Evolutionary conservation across 1,139 yeast species (phyloP).

Genomic region (Tardiomyces digboiensis): DNA sequence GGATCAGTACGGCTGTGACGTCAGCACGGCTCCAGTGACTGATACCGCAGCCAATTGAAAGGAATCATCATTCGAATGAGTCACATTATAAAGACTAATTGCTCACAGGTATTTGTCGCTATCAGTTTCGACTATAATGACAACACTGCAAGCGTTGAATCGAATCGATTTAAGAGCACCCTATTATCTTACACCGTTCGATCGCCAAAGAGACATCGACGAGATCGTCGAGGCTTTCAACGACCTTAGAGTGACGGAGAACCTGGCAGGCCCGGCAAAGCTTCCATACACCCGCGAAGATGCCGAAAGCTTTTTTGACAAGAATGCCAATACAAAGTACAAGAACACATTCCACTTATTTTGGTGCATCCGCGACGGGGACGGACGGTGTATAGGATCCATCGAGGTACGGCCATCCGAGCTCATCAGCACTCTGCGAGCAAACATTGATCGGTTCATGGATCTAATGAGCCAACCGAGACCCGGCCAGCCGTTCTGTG

Average conservation of each 20-base stretch:
- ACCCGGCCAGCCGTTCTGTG: neutral
- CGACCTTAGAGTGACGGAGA: neutral
- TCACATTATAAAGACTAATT: too few relatives aligned
- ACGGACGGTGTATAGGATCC: neutral
- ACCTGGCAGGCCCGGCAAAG: neutral
- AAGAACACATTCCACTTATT: neutral
- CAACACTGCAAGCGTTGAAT: neutral
- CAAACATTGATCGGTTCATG: neutral
- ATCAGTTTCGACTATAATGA: too few relatives aligned
- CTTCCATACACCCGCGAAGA: neutral
- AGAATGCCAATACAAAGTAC: neutral
- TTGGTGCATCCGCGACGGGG: conserved; percentile 1
- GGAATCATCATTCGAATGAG: too few relatives aligned
- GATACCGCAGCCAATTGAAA: too few relatives aligned
- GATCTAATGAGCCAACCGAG: neutral
- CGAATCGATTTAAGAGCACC: neutral
- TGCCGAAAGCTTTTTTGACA: neutral
- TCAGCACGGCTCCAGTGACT: too few relatives aligned
- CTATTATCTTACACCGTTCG: neutral
- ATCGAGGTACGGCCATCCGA: neutral
- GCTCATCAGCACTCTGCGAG: neutral
- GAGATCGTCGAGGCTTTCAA: neutral
- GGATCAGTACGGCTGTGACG: too few relatives aligned
- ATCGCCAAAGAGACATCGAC: neutral
- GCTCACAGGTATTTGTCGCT: too few relatives aligned